Evolutionary conservation across 2,329 filamentous ascomycete species (phyloP).

Genomic region (Neofusicoccum laricinum): DNA sequence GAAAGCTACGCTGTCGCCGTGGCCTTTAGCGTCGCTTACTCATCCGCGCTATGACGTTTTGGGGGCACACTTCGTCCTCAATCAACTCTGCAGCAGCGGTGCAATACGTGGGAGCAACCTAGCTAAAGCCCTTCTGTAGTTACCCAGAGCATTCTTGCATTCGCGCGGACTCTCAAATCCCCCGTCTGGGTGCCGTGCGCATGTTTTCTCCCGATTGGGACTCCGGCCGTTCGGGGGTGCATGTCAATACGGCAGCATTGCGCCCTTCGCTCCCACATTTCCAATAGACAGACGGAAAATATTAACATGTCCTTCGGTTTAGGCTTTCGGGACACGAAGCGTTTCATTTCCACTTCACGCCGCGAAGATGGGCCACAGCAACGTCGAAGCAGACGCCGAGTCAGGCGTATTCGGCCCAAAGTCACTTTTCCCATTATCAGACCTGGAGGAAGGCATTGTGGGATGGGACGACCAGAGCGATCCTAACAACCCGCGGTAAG

Average conservation of each 20-base stretch:
- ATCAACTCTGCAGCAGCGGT: too few relatives aligned
- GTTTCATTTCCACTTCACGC: not conserved
- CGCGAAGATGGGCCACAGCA: not conserved
- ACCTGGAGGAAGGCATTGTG: conserved; percentile 33
- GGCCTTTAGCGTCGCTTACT: not conserved
- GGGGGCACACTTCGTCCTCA: too few relatives aligned
- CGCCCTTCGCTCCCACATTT: not conserved
- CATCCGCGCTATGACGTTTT: not conserved
- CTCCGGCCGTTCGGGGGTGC: not conserved
- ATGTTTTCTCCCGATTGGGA: too few relatives aligned
- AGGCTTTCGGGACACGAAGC: too few relatives aligned
- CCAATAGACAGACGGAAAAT: not conserved
- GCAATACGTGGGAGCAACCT: too few relatives aligned
- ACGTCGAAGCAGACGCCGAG: conserved; percentile 16
- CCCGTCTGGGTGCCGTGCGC: too few relatives aligned
- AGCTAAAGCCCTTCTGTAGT: too few relatives aligned
- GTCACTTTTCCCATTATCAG: conserved; percentile 29
- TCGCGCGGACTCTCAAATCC: too few relatives aligned
- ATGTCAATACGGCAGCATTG: too few relatives aligned
- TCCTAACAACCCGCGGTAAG: conserved; percentile 28
- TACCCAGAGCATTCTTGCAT: too few relatives aligned
- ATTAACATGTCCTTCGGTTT: too few relatives aligned
- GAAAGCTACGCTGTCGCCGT: not conserved
- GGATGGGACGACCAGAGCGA: conserved; percentile 37
- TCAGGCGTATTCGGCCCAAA: conserved; percentile 17